Evolutionary conservation across 169 alveolate genomes (phyloP).

Genomic region (Cryptosporidium xiaoi): DNA sequence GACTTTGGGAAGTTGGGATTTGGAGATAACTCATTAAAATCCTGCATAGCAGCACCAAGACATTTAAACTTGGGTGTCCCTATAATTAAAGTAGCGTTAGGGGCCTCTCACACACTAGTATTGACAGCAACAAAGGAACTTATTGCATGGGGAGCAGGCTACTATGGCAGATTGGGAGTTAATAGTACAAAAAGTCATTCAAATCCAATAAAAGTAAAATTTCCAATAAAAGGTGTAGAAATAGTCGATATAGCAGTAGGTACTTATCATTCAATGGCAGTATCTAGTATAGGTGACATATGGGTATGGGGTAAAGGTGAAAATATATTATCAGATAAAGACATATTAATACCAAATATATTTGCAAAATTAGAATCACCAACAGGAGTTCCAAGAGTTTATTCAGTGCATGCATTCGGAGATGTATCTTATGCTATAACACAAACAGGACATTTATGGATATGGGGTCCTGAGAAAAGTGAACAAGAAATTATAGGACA

Average conservation of each 20-base stretch:
- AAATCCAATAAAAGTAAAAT: slow-evolving; percentile 73
- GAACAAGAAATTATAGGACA: neutral
- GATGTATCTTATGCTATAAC: slow-evolving; percentile 62
- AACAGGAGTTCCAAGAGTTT: slow-evolving; percentile 69
- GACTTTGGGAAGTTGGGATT: slow-evolving; percentile 89
- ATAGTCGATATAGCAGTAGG: slow-evolving; percentile 77
- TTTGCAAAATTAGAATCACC: slow-evolving; percentile 76
- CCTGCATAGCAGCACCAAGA: slow-evolving; percentile 83
- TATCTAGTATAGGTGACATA: slow-evolving; percentile 75
- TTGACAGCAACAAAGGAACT: slow-evolving; percentile 81
- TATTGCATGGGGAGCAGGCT: slow-evolving; percentile 87
- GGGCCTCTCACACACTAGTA: slow-evolving; percentile 83
- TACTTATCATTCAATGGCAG: slow-evolving; percentile 74
- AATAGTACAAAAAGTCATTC: slow-evolving; percentile 72
- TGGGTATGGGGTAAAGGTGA: slow-evolving; percentile 79
- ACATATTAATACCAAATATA: slow-evolving; percentile 50
- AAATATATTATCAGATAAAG: slow-evolving; percentile 17
- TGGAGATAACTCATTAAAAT: slow-evolving; percentile 81
- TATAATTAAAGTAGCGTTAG: slow-evolving; percentile 84
- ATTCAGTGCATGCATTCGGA: slow-evolving; percentile 30
- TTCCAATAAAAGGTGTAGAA: slow-evolving; percentile 71
- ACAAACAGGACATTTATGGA: slow-evolving; percentile 33
- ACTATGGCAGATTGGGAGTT: slow-evolving; percentile 80
- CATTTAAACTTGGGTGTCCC: slow-evolving; percentile 78
- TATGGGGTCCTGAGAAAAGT: slow-evolving; percentile 43